Conservation (phyloP, 1,139 yeast species). For the Nakaseomyces nivariensis region DNA sequence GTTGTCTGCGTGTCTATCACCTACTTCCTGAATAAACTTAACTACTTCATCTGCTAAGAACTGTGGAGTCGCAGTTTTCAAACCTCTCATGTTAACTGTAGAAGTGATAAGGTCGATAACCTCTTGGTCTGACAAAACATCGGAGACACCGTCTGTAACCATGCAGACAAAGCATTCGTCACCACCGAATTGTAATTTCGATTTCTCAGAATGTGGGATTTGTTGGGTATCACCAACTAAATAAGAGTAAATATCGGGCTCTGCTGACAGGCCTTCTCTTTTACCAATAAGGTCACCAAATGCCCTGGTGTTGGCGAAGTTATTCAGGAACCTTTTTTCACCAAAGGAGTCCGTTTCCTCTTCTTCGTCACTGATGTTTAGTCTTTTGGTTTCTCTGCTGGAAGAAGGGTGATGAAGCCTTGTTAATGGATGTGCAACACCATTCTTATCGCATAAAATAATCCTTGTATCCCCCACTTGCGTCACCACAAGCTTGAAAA, state of each 20-base stretch:
- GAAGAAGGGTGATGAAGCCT: constrained; percentile 82
- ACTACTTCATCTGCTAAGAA: constrained; percentile 77
- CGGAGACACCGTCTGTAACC: constrained; percentile 82
- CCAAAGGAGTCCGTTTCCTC: constrained; percentile 83
- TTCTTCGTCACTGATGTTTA: constrained; percentile 33
- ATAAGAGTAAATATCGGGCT: constrained; percentile 73
- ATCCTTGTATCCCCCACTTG: constrained; percentile 96
- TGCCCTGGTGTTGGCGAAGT: constrained; percentile 83
- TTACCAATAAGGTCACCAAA: constrained; percentile 84
- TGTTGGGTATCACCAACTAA: constrained; percentile 28
- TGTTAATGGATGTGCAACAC: constrained; percentile 71
- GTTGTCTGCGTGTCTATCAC: constrained; percentile 71
- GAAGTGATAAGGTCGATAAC: constrained; percentile 75
- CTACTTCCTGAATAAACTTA: constrained; percentile 73
- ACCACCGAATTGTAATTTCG: constrained; percentile 46
- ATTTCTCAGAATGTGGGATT: constrained; percentile 27
- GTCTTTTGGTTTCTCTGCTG: constrained; percentile 63
- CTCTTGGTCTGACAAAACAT: constrained; percentile 77
- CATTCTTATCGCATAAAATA: constrained; percentile 64
- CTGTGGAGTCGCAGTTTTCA: constrained; percentile 70
- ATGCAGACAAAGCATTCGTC: constrained; percentile 73
- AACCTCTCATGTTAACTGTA: constrained; percentile 58
- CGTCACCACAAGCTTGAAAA: constrained; percentile 64
- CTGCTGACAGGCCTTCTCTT: constrained; percentile 78
- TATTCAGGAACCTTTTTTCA: constrained; percentile 65